Evolutionary conservation across 2,329 filamentous ascomycete genomes (phyloP).

Genomic region (Alternaria hordeiaustralica): DNA sequence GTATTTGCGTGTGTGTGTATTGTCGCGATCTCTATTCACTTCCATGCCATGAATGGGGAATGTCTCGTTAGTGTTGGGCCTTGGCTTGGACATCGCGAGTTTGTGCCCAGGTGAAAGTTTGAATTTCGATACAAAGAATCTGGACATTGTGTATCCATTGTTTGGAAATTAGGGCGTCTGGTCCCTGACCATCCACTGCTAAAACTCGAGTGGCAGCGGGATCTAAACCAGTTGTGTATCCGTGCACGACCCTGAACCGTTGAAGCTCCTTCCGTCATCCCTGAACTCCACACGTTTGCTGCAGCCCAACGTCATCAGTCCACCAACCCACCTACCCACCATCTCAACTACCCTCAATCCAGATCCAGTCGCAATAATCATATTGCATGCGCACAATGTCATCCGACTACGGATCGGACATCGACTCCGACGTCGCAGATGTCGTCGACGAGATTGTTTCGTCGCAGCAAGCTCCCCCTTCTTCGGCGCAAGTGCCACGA

Average conservation of each 20-base stretch:
- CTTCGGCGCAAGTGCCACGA: neutral
- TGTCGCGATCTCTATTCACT: too few relatives aligned
- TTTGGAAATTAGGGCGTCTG: too few relatives aligned
- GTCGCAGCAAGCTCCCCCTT: neutral
- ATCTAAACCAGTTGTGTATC: neutral
- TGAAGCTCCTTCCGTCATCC: neutral
- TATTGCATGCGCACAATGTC: neutral
- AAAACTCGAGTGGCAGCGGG: too few relatives aligned
- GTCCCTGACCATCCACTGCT: too few relatives aligned
- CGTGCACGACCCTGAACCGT: neutral
- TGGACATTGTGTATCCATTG: too few relatives aligned
- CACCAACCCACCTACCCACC: neutral
- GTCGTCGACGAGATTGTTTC: neutral
- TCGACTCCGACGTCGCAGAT: neutral
- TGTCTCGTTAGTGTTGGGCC: too few relatives aligned
- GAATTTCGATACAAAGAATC: too few relatives aligned
- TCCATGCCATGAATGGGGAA: too few relatives aligned
- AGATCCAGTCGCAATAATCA: too few relatives aligned
- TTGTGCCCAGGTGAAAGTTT: too few relatives aligned
- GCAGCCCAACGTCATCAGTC: neutral
- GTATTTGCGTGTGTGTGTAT: too few relatives aligned
- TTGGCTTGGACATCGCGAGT: too few relatives aligned
- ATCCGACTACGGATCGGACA: neutral
- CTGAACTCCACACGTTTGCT: neutral
- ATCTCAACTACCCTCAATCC: neutral